Evolutionary conservation across 306 rosid genomes (phyloP).

Genomic region (Quercus engelmannii): DNA sequence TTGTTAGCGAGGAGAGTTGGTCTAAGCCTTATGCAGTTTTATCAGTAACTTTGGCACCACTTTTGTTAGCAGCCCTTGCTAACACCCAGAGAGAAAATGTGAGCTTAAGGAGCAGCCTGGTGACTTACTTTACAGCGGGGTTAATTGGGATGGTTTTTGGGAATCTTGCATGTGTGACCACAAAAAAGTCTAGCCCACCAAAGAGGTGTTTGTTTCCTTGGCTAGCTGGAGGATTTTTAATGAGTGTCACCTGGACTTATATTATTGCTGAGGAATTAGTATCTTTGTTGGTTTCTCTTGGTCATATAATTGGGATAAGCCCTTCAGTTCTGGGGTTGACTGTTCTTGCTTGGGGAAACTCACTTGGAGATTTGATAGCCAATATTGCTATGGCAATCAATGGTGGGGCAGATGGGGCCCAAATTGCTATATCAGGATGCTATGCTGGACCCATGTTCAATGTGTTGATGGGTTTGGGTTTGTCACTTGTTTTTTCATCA

Average conservation of each 20-base stretch:
- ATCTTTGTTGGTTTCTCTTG: constrained; percentile 56
- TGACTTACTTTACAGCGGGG: constrained; percentile 30
- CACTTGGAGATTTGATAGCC: constrained; percentile 72
- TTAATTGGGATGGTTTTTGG: constrained; percentile 54
- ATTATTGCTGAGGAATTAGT: constrained; percentile 68
- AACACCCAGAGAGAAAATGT: constrained; percentile 33
- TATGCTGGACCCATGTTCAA: constrained; percentile 83
- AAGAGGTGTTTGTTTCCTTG: constrained; percentile 53
- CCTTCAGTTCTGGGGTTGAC: constrained; percentile 84
- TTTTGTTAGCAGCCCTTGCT: constrained; percentile 45
- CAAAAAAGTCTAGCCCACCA: constrained; percentile 57
- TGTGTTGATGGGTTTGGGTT: constrained; percentile 65
- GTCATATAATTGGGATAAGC: constrained; percentile 61
- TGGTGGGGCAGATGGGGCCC: constrained; percentile 73
- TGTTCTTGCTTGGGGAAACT: constrained; percentile 93
- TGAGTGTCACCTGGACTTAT: constrained; percentile 85
- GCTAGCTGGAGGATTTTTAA: constrained; percentile 65
- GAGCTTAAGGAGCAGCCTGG: constrained; percentile 18
- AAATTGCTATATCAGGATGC: constrained; percentile 77
- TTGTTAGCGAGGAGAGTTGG: constrained; percentile 69
- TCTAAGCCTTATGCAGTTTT: constrained; percentile 64
- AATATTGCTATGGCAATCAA: constrained; percentile 65
- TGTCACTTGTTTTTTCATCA: constrained; percentile 49
- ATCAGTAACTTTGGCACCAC: constrained; percentile 68
- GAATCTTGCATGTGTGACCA: constrained; percentile 43